Conservation (phyloP, 2,329 filamentous ascomycete species). For the Beauveria bassiana region DNA sequence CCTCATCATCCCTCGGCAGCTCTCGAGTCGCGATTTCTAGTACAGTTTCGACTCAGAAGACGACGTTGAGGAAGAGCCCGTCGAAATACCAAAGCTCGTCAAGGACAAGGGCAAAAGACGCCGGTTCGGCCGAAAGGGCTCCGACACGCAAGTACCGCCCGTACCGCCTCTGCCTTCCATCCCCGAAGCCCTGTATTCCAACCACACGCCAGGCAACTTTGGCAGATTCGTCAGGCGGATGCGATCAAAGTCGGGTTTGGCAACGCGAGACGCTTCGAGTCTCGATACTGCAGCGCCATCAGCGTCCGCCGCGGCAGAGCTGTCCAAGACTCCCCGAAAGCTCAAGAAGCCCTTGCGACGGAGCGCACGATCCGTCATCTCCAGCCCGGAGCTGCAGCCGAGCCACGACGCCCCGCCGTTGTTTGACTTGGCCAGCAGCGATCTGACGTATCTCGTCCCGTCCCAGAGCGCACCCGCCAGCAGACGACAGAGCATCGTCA, state of each 20-base stretch:
- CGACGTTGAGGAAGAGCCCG: conserved; percentile 17
- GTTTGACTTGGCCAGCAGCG: not conserved
- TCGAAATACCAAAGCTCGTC: conserved; percentile 3
- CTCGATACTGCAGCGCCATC: not conserved
- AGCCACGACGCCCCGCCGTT: not conserved
- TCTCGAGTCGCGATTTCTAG: conserved; percentile 28
- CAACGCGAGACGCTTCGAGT: not conserved
- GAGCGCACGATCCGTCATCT: conserved; percentile 19
- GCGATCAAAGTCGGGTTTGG: conserved; percentile 15
- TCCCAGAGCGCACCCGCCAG: not conserved
- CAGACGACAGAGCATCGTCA: not conserved
- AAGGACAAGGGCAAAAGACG: conserved; percentile 11
- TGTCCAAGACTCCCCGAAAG: conserved; percentile 3
- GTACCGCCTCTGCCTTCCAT: conserved; percentile 25
- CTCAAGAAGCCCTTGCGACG: conserved; percentile 10
- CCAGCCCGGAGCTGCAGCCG: conserved; percentile 15
- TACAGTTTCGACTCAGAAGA: conserved; percentile 30
- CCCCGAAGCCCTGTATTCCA: conserved; percentile 21
- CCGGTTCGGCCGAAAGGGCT: not conserved
- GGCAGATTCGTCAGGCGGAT: conserved; percentile 22
- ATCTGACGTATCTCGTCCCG: not conserved
- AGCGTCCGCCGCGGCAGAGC: not conserved
- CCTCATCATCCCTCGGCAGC: conserved; percentile 27
- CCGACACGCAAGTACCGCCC: conserved; percentile 17
- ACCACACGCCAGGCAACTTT: conserved; percentile 19